These are phyloP conservation scores for Pleurotus eryngii DNA, from an alignment of 768 basidiomycete genomes.

Conservation along the genomic window DNA sequence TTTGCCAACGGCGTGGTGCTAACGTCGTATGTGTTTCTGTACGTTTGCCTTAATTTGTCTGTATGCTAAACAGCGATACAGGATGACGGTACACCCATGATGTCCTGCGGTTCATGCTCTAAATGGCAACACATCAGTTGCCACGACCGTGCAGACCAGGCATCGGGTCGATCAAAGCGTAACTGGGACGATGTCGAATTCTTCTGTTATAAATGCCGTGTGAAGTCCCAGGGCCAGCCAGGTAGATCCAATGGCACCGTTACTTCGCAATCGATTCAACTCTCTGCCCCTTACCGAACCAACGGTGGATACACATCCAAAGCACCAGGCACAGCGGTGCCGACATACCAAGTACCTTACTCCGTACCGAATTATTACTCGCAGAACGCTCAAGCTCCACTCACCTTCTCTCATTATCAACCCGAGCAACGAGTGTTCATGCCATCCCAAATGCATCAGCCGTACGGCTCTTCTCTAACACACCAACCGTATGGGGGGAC, in stretches of 20 bases:
- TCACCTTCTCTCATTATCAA: slow-evolving; percentile 48
- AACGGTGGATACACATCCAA: not conserved
- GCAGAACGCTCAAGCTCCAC: slow-evolving; percentile 17
- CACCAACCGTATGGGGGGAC: slow-evolving; percentile 12
- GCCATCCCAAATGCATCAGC: slow-evolving; percentile 15
- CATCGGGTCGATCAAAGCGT: slow-evolving; percentile 60
- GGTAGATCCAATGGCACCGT: not conserved
- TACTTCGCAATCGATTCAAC: not conserved
- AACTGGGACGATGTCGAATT: slow-evolving; percentile 91
- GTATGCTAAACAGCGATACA: slow-evolving; percentile 25
- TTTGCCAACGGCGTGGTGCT: slow-evolving; percentile 69
- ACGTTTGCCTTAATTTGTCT: not conserved
- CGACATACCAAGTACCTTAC: not conserved
- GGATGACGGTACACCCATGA: slow-evolving; percentile 79
- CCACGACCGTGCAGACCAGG: slow-evolving; percentile 69
- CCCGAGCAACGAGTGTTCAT: slow-evolving; percentile 39
- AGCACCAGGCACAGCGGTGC: not conserved
- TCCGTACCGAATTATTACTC: slow-evolving; percentile 10
- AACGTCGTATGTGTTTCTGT: slow-evolving; percentile 56
- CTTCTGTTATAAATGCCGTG: slow-evolving; percentile 56
- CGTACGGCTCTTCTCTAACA: not conserved
- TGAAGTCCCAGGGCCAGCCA: slow-evolving; percentile 10
- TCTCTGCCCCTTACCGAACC: not conserved
- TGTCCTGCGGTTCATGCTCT: slow-evolving; percentile 77
- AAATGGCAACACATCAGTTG: slow-evolving; percentile 92